Percentiles rank a stretch among this genome's conserved stretches.
Evolutionary conservation across 2,329 filamentous ascomycete genomes (phyloP).

Genomic region (Paracoccidioides brasiliensis): DNA sequence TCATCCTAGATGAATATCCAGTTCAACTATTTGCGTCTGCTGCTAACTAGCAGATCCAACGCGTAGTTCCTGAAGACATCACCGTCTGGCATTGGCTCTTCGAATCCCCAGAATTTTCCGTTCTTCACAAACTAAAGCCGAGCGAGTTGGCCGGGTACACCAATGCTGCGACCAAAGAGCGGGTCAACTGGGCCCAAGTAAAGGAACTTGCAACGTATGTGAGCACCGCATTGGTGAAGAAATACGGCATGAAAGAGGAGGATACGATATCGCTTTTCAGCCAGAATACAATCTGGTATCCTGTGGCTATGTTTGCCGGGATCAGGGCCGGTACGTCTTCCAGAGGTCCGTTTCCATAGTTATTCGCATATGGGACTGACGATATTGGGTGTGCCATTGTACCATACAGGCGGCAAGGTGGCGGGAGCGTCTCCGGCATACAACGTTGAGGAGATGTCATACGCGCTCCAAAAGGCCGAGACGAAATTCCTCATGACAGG

Average conservation of each 20-base stretch:
- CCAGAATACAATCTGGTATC: conserved; percentile 52
- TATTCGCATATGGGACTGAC: not conserved
- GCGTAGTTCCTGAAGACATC: conserved; percentile 39
- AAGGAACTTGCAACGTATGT: conserved; percentile 43
- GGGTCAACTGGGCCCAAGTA: conserved; percentile 43
- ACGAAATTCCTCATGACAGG: conserved; percentile 45
- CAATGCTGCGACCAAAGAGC: conserved; percentile 44
- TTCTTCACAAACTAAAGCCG: conserved; percentile 28
- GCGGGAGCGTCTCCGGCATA: conserved; percentile 51
- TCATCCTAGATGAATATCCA: not conserved
- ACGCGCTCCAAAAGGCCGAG: conserved; percentile 44
- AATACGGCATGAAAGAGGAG: conserved; percentile 39
- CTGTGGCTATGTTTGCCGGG: conserved; percentile 44
- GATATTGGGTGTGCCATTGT: not conserved
- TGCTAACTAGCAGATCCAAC: not conserved
- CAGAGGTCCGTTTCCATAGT: not conserved
- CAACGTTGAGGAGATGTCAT: conserved; percentile 51
- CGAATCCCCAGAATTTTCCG: conserved; percentile 38
- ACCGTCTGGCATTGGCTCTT: conserved; percentile 50
- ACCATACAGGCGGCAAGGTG: conserved; percentile 35
- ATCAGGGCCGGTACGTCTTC: conserved; percentile 28
- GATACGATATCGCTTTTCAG: conserved; percentile 47
- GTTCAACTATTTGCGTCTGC: not conserved
- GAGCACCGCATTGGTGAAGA: conserved; percentile 44
- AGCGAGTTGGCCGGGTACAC: conserved; percentile 38